Evolutionary conservation across 495 filamentous ascomycete species (phyloP), one percentile per base, ranked within the genome.

Genomic region (Penicillium cataractarum): DNA sequence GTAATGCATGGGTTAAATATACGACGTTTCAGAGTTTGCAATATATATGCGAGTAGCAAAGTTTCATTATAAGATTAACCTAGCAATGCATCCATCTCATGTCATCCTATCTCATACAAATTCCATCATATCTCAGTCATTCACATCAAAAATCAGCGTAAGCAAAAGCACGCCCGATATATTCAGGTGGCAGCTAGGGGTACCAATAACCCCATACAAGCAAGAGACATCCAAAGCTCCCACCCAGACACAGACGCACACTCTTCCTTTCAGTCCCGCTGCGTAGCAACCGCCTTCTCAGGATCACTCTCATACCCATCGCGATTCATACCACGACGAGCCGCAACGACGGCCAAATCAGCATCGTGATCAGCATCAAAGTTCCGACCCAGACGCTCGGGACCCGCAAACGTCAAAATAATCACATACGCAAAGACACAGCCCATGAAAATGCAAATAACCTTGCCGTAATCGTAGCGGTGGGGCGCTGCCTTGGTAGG

Each of bases 361-460:
- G 77, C 72, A 71, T 92, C 90, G 63, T 87, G 79, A 40, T 76
- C 82, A 1, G 88, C 87, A 57, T 88, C 89, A 76, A 93, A 90
- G 24, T 82, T 74, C 10, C 85, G 77, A 17, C 86, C 83, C 55
- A 92, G 64, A 42, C 86, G 83, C 78, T 97, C 93, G 0, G 93
- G 93, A 0, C 93, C 93, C 1, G 92, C 61, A 17, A 96, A 67
- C 0, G 90, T 90, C 22, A 96, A 64, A 0, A 95, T 0, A 63
- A 96, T 92, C 8, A 88, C 82, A 70, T 96, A 97, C 6, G 74
- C 88, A 74, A 87, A 96, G n/a, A 96, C 93, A 65, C 91, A 93
- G 3, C 85, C 93, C 90, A 96, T 92, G 73, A 96, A 93, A 67
- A 97, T 95, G 61, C 90, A 92, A 65, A 97, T 93, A 4, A 97